These are phyloP conservation scores for Claviceps paspali DNA, from an alignment of 2,329 filamentous ascomycete genomes.

Conservation along the genomic window DNA sequence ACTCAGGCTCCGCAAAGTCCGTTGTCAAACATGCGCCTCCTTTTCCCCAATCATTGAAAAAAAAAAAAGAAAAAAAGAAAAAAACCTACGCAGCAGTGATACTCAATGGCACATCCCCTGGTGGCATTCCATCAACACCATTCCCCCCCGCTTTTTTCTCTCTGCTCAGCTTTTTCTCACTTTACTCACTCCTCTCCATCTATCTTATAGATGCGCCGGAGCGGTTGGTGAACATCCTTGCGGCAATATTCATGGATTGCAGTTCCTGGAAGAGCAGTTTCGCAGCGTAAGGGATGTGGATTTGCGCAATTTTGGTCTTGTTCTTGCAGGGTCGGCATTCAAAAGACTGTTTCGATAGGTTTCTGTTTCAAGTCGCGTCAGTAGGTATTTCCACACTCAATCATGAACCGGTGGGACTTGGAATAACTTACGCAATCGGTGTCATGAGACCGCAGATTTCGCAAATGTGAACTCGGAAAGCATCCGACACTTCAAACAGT, in stretches of 20 bases:
- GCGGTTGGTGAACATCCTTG: constrained; percentile 86
- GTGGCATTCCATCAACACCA: too few relatives aligned
- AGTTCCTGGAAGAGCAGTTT: constrained; percentile 98
- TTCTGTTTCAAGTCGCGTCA: constrained; percentile 37
- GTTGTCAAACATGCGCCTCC: too few relatives aligned
- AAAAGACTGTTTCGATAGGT: constrained; percentile 88
- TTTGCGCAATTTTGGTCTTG: constrained; percentile 96
- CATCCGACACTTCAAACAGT: constrained; percentile 92
- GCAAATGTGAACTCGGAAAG: constrained; percentile 94
- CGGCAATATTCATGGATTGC: constrained; percentile 95
- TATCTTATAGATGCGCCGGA: constrained; percentile 60
- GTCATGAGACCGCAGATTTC: constrained; percentile 99
- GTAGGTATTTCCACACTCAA: too few relatives aligned
- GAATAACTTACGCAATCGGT: constrained; percentile 74
- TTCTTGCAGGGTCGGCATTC: constrained; percentile 97
- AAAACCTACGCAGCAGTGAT: too few relatives aligned
- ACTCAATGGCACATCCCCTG: too few relatives aligned
- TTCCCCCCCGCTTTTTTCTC: constrained; percentile 2
- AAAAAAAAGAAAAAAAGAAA: too few relatives aligned
- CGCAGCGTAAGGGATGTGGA: constrained; percentile 94
- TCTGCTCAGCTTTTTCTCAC: too few relatives aligned
- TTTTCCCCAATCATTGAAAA: too few relatives aligned
- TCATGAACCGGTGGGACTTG: too few relatives aligned
- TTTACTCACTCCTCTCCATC: constrained; percentile 4
- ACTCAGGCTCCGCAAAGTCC: too few relatives aligned